Evolutionary conservation across 139 green algal species (phyloP).

Genomic region (Tetraselmis striata): DNA sequence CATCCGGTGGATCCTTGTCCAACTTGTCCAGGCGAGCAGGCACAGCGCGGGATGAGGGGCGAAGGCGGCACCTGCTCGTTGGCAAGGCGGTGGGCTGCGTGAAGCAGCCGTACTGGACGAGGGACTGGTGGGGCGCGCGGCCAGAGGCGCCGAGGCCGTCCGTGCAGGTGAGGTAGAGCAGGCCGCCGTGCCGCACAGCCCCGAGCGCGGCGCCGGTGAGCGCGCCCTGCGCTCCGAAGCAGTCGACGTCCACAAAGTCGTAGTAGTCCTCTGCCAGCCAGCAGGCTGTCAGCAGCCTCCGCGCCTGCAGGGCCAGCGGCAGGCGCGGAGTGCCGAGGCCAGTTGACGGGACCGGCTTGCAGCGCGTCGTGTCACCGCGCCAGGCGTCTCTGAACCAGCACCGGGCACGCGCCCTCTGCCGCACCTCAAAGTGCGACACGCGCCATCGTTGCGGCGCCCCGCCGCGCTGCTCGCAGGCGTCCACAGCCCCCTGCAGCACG

Average conservation of each 20-base stretch:
- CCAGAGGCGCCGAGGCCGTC: conserved; percentile 52
- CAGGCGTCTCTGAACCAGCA: background rate
- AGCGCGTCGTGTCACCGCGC: background rate
- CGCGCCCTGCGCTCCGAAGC: conserved; percentile 45
- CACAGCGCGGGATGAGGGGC: too few species aligned
- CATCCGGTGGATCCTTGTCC: background rate
- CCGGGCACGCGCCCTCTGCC: background rate
- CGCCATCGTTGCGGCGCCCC: background rate
- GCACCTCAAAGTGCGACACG: background rate
- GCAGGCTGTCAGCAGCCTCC: conserved; percentile 31
- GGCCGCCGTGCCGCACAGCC: conserved; percentile 19
- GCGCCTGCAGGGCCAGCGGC: background rate
- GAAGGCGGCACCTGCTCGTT: conserved; percentile 44
- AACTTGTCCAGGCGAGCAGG: background rate
- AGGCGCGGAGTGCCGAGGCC: background rate
- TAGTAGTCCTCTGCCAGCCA: conserved; percentile 53
- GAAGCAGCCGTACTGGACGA: conserved; percentile 48
- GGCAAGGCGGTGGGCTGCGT: conserved; percentile 27
- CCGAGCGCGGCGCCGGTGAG: conserved; percentile 34
- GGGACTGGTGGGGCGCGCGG: conserved; percentile 22
- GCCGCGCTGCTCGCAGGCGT: background rate
- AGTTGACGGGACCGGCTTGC: background rate
- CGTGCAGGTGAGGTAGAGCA: conserved; percentile 67
- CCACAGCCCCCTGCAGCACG: conserved; percentile 21
- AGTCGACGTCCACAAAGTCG: conserved; percentile 61